These are phyloP conservation scores for Periglandula ipomoeae DNA, from an alignment of 2,329 filamentous ascomycete species.

Conservation along the genomic window DNA sequence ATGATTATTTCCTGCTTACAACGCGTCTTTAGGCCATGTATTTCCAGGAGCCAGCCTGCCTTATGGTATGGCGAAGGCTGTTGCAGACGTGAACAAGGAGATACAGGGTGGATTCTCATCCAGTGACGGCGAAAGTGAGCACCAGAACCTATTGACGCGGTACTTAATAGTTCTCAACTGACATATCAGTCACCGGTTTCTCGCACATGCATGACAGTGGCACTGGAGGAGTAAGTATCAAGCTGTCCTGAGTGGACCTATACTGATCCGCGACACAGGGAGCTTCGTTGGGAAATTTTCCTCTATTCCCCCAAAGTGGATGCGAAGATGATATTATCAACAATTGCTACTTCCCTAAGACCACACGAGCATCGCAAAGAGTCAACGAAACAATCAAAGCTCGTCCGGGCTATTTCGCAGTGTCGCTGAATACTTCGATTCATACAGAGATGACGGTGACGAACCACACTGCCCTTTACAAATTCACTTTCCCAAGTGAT, in stretches of 20 bases:
- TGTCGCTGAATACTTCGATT: conserved; percentile 47
- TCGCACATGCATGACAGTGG: conserved; percentile 23
- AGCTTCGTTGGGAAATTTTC: conserved; percentile 43
- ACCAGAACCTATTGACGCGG: too few species aligned
- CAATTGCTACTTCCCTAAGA: conserved; percentile 42
- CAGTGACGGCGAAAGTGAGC: conserved; percentile 15
- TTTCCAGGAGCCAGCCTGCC: conserved; percentile 20
- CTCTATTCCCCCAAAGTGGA: conserved; percentile 38
- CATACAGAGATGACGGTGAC: conserved; percentile 54
- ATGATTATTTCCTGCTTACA: neutral
- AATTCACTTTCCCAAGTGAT: conserved; percentile 44
- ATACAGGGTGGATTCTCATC: conserved; percentile 18
- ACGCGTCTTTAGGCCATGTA: conserved; percentile 21
- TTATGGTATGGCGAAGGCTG: conserved; percentile 21
- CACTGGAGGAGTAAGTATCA: conserved; percentile 21
- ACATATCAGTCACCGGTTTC: conserved; percentile 18
- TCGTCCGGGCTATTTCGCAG: conserved; percentile 52
- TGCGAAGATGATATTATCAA: conserved; percentile 35
- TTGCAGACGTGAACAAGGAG: conserved; percentile 18
- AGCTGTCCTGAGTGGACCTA: neutral
- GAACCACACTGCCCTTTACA: conserved; percentile 50
- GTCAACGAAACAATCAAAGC: conserved; percentile 43
- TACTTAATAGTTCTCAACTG: neutral
- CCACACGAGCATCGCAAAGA: conserved; percentile 35
- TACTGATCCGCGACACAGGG: conserved; percentile 12